Conservation (phyloP, 2,329 filamentous ascomycete species). For the Epichloe coenophiala region DNA sequence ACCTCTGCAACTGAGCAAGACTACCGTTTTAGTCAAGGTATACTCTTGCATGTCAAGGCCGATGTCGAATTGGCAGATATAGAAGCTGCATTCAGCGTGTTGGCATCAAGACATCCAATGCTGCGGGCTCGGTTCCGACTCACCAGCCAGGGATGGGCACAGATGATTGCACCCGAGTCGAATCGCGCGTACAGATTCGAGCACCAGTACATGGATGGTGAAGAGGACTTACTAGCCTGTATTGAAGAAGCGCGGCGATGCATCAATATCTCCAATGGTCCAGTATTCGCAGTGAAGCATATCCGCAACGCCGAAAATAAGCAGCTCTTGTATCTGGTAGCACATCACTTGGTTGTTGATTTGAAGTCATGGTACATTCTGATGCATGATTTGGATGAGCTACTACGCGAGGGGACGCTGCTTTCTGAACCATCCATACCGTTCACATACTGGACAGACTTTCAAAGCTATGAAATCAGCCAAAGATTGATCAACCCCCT, state of each 20-base stretch:
- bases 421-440: slow-evolving; percentile 30
- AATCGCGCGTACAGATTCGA: slow-evolving; percentile 30
- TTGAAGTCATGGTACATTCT: slow-evolving; percentile 37
- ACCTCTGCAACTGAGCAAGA: slow-evolving; percentile 19
- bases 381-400: slow-evolving; percentile 34
- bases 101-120: slow-evolving; percentile 38
- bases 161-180: slow-evolving; percentile 27
- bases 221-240: slow-evolving; percentile 27
- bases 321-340: slow-evolving; percentile 34
- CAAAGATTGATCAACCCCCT: slow-evolving; percentile 16
- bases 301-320: slow-evolving; percentile 30
- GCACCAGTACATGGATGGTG: slow-evolving; percentile 26
- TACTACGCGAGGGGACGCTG: slow-evolving; percentile 31
- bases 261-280: slow-evolving; percentile 36
- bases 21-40: slow-evolving; percentile 37
- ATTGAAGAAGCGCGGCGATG: slow-evolving; percentile 27
- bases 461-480: slow-evolving; percentile 26
- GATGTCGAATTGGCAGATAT: slow-evolving; percentile 28
- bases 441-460: slow-evolving; percentile 36
- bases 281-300: slow-evolving; percentile 36
- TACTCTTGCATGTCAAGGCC: slow-evolving; percentile 31
- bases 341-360: slow-evolving; percentile 39
- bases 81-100: slow-evolving; percentile 32
- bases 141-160: slow-evolving; percentile 29
- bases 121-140: slow-evolving; percentile 32